Conservation (phyloP, 768 basidiomycete genomes). For the Pleurotus djamor region DNA sequence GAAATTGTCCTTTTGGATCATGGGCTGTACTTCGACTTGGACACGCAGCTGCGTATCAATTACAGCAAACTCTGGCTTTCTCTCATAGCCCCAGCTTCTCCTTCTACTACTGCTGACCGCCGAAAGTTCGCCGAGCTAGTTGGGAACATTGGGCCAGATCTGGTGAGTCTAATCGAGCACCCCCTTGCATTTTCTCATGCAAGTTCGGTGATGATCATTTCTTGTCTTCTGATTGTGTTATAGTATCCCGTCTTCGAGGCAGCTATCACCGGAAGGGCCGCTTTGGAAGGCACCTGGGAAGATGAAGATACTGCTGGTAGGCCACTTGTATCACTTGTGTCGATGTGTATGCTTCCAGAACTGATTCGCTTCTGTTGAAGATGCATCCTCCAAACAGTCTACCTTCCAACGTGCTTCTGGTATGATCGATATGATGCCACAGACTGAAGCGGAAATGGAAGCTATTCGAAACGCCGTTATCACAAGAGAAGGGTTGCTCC, state of each 20-base stretch:
- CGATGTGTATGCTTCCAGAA: neutral
- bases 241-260: conserved; percentile 95
- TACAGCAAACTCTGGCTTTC: conserved; percentile 91
- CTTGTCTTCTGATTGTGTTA: neutral
- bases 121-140: conserved; percentile 88
- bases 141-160: conserved; percentile 85
- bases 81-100: conserved; percentile 72
- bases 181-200: neutral
- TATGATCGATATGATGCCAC: conserved; percentile 72
- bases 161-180: conserved; percentile 49
- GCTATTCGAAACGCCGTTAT: conserved; percentile 82
- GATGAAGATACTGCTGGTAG: conserved; percentile 29
- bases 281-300: conserved; percentile 62
- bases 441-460: conserved; percentile 76
- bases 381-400: conserved; percentile 1
- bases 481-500: conserved; percentile 76
- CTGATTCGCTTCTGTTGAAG: neutral
- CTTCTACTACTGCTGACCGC: conserved; percentile 62
- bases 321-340: neutral
- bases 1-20: conserved; percentile 96
- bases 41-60: conserved; percentile 74
- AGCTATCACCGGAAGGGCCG: conserved; percentile 85
- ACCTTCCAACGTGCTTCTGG: conserved; percentile 67
- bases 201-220: neutral
- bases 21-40: conserved; percentile 91